Evolutionary conservation across 495 filamentous ascomycete species (phyloP).

Genomic region (Gamarada debralockiae): DNA sequence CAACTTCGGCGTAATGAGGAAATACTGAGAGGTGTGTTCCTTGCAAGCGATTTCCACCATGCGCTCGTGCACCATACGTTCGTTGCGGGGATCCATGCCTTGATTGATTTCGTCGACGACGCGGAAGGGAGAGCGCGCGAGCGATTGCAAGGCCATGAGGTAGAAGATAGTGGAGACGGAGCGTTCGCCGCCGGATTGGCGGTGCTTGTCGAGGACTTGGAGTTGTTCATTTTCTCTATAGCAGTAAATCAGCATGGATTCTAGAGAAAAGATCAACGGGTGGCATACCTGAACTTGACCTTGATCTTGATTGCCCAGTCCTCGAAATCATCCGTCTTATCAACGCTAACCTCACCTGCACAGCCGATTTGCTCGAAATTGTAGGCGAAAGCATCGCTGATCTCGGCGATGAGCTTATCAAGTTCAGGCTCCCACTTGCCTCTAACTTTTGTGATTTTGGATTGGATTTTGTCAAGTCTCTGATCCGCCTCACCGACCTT

Average conservation of each 20-base stretch:
- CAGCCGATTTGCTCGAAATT: slow-evolving; percentile 93
- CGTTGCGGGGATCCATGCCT: slow-evolving; percentile 98
- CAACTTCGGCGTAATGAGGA: slow-evolving; percentile 98
- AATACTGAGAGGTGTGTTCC: slow-evolving; percentile 70
- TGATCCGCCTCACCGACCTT: slow-evolving; percentile 37
- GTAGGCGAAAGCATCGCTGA: slow-evolving; percentile 83
- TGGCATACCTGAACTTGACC: slow-evolving; percentile 81
- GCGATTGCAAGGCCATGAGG: slow-evolving; percentile 94
- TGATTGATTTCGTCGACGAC: slow-evolving; percentile 99
- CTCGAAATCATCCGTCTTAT: slow-evolving; percentile 85
- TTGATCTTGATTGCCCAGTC: slow-evolving; percentile 91
- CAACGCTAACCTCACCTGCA: slow-evolving; percentile 82
- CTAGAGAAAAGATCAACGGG: neutral
- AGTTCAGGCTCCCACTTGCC: slow-evolving; percentile 80
- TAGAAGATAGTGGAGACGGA: slow-evolving; percentile 99
- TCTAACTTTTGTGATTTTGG: slow-evolving; percentile 45
- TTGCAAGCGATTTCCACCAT: slow-evolving; percentile 92
- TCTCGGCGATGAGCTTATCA: slow-evolving; percentile 70
- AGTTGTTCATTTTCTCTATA: slow-evolving; percentile 74
- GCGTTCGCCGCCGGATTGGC: slow-evolving; percentile 94
- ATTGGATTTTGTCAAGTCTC: slow-evolving; percentile 51
- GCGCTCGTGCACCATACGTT: slow-evolving; percentile 93
- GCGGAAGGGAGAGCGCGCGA: slow-evolving; percentile 95
- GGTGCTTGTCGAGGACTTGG: slow-evolving; percentile 80
- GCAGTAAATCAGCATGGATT: neutral